Base-by-base conservation (phyloP, 2,329 filamentous ascomycete species). In the Didymella pinodella region DNA sequence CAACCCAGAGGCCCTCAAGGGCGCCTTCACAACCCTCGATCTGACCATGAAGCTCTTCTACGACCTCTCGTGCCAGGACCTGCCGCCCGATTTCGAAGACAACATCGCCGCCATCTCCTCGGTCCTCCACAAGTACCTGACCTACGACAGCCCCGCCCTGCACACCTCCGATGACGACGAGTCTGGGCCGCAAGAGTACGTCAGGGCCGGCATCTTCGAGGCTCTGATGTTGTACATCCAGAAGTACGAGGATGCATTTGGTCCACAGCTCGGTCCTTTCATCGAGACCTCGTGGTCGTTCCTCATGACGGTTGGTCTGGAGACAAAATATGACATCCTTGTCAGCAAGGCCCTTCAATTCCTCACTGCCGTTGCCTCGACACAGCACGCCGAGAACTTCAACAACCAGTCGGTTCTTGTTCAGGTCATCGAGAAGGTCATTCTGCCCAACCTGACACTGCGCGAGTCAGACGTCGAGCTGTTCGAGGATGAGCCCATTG, bases 401-500 rank as follows among this genome's bases (percentile, higher is more conserved):
- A 93, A 96, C 78, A 89, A 90, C 67, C 86, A 93, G 70, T 84
- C 85, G 4, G 89, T 92, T 3, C 81, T 98, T 34, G 88, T 88
- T 18, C 90, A 97, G 75, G 91, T 99, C 52, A 91, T 97, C 10
- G 93, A 98, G 76, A 97, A 97, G 80, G 95, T 98, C 58, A 91
- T 99, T 56, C 80, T 99, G 64, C 94, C 95, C 10, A 99, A 99
- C 71, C 87, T 99, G 58, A 90, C 90, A 16, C 82, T 99, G 60
- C 88, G 96, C 65, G 95, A 97, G 71, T 95, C 93, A 0, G 96
- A 99, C 66, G 86, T 97, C 54, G 95, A 99, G 76, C 85, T 97
- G 66, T 98, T 99, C 69, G 95, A 99, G 75, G 96, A 99, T 74
- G 96, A 99, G 80, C 95, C 95, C 0, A 99, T 99, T 65, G 95